Evolutionary conservation across 352 stramenopile genomes (phyloP), one percentile per base, ranked within the genome.

Genomic region (Globisporangium spiculum): DNA sequence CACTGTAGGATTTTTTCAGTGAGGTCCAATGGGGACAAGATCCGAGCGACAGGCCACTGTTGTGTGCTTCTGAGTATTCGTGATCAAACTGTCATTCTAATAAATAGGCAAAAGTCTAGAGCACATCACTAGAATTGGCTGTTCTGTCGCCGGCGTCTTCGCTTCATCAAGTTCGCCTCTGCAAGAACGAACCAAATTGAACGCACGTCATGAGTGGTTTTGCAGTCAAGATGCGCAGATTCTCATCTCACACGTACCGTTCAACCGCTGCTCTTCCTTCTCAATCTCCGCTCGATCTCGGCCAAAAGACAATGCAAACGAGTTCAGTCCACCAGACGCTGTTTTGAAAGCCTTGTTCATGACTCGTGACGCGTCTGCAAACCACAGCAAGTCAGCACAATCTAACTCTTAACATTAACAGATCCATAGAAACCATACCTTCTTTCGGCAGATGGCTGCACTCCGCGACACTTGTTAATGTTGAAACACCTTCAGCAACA

Each of bases 131-230:
- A 60, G 18, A 46, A 55, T 27, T 68, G 63, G 4, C 38, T 58
- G 38, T 64, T 54, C 68, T 79, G 74, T 30, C 69, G 71, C 7
- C 74, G 74, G 41, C 74, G 67, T 62, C 72, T 75, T 48, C 74
- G 32, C 62, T 79, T 79, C 8, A 81, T 48, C 74, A 83, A 57
- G 41, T 81, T 81, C 27, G 67, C 67, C 59, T 83, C 76, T 83
- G 69, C 67, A 16, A 66, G 59, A 30, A 26, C 34, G 44, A 48
- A 38, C 32, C 32, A 38, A 38, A 16, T n/a, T 22, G 32, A 10
- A n/a, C 36, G 9, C 36, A 18, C 8, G 36, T 18, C 36, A 44
- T 44, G 2, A 10, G 10, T 16, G 18, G 14, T 12, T n/a, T 22
- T 16, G 26, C 24, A 16, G 60, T n/a, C 48, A 60, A 44, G 22